Percentiles rank a stretch among this genome's conserved stretches.
These are phyloP conservation scores for Fusarium solani-melongenae DNA, from an alignment of 2,329 filamentous ascomycete species.

Conservation along the genomic window DNA sequence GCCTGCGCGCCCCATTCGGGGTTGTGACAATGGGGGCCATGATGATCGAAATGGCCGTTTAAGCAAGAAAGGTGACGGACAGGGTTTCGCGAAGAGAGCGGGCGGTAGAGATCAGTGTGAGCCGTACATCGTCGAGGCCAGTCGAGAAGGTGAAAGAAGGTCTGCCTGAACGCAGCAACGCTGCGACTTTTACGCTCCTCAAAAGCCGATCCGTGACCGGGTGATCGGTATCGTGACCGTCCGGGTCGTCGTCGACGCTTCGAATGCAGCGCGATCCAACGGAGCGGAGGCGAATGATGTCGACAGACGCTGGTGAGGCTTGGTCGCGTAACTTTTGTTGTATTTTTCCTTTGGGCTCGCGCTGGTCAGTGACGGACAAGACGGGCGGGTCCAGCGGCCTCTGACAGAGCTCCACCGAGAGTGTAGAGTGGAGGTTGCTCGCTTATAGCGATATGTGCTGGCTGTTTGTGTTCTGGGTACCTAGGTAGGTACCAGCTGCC, in stretches of 20 bases:
- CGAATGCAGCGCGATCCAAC: not conserved
- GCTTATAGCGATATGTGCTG: conserved; percentile 2
- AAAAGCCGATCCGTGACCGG: conserved; percentile 3
- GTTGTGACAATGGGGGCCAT: conserved; percentile 40
- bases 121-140: conserved; percentile 36
- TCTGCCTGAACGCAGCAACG: not conserved
- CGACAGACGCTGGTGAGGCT: conserved; percentile 8
- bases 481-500: conserved; percentile 25
- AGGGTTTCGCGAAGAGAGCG: conserved; percentile 14
- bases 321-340: conserved; percentile 32
- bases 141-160: conserved; percentile 9
- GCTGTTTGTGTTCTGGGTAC: conserved; percentile 19
- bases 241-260: not conserved
- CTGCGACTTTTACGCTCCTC: not conserved
- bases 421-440: not conserved
- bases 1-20: conserved; percentile 53
- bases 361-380: conserved; percentile 5
- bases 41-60: not conserved
- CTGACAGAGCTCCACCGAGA: conserved; percentile 2
- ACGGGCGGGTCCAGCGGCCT: conserved; percentile 5
- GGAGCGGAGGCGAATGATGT: not conserved
- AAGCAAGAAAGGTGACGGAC: not conserved
- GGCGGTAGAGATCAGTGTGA: conserved; percentile 31
- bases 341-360: conserved; percentile 35
- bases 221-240: not conserved